Evolutionary conservation across 257 asterid genomes (phyloP).

Genomic region (Catharanthus roseus): DNA sequence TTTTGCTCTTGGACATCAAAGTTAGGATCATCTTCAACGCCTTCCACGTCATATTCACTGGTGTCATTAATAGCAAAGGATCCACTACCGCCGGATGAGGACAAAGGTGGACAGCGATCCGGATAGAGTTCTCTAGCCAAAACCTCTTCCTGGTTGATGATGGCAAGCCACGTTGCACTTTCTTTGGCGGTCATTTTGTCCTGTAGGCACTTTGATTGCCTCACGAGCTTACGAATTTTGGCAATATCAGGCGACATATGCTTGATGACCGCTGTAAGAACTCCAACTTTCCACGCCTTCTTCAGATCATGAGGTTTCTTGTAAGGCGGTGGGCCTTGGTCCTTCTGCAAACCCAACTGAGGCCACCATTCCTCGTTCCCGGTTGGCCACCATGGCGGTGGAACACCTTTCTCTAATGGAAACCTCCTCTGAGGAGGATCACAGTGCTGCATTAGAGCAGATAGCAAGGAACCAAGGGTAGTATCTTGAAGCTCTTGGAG

Average conservation of each 20-base stretch:
- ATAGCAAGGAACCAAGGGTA: constrained; percentile 71
- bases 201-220: constrained; percentile 84
- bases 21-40: constrained; percentile 37
- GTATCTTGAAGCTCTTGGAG: constrained; percentile 90
- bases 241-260: constrained; percentile 82
- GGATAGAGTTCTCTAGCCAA: constrained; percentile 75
- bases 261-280: constrained; percentile 78
- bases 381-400: constrained; percentile 95
- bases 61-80: constrained; percentile 42
- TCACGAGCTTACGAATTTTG: constrained; percentile 73
- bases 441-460: constrained; percentile 90
- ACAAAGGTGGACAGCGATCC: constrained; percentile 46
- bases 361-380: constrained; percentile 92
- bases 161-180: constrained; percentile 84
- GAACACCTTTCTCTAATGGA: constrained; percentile 74
- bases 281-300: constrained; percentile 85
- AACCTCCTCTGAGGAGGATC: constrained; percentile 89
- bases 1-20: constrained; percentile 66
- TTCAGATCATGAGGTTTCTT: constrained; percentile 90
- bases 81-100: constrained; percentile 47
- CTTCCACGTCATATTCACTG: constrained; percentile 80
- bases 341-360: constrained; percentile 63
- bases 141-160: constrained; percentile 71
- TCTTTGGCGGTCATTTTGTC: constrained; percentile 93
- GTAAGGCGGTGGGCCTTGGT: constrained; percentile 72